Evolutionary conservation across 768 basidiomycete species (phyloP), one percentile per base, ranked within the genome.

Genomic region (Tremella fuciformis): DNA sequence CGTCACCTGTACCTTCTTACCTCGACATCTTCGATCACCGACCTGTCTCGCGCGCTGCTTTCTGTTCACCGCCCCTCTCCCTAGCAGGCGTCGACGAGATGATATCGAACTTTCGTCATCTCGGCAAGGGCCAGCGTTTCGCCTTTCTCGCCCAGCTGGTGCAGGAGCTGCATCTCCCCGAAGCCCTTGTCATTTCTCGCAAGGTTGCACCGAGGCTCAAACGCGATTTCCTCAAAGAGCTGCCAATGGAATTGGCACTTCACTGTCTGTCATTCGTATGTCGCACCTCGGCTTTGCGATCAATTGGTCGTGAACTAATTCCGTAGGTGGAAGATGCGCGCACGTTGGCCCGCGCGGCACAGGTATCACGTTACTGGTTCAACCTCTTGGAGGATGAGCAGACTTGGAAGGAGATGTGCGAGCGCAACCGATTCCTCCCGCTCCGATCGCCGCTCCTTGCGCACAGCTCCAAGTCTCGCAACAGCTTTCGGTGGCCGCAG

Each of bases 361-460:
- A 82, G 34, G 92, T 93, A 25, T 87, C 85, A 65, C 79, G 80
- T 53, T 80, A 81, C 50, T 97, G 93, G 93, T 77, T 81, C 13
- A 77, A 74, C 15, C 81, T 96, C 6, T 80, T 86, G 7, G 77
- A 81, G 46, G 91, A 91, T 67, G 89, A 93, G 63, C 82, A 80
- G 62, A 80, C 89, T 11, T 97, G 92, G 93, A 85, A 84, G 75
- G 67, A 80, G 11, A 84, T 94, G 84, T 91, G 87, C 69, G 75
- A 79, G 11, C 67, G 78, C 16, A 82, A 85, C 70, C 81, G 81
- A 6, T 88, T 80, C 56, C 58, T 46, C 18, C 59, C 53, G 3
- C 29, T 52, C 51, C 38, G 42, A 3, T 59, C 58, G 9, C 58
- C 53, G 15, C 39, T 60, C 21, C 52, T 42, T 47, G 22, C 22